Evolutionary conservation across 345 rosid genomes (phyloP), one percentile per base, ranked within the genome.

Genomic region (Xanthoceras sorbifolium): DNA sequence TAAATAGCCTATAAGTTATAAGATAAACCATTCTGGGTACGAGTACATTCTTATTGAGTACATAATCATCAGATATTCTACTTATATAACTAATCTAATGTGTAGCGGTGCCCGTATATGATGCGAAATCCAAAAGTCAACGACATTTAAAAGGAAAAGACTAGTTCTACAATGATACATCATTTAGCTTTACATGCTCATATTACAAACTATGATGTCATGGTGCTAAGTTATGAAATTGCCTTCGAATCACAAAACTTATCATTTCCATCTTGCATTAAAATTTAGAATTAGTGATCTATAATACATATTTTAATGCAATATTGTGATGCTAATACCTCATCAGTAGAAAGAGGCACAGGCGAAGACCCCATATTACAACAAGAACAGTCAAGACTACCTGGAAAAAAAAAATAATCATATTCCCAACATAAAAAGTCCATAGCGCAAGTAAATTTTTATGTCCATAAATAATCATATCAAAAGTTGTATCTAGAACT

Each of bases 311-410:
- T 22, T 44, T 28, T 31, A 20, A 42, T 64, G 63, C 54, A 40
- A 72, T 48, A 78, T 1, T 61, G 77, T 42, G 10, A 55, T 25
- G 69, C 48, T 32, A 68, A 67, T 84, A 94, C 99, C 98, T 90
- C 92, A 93, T 83, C 15, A 93, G 77, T 36, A 95, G 91, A 80
- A 90, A 95, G 61, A 90, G 14, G 75, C 73, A 93, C 64, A 95
- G 86, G 70, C 99, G 97, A 87, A 95, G 87, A 65, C 99, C 94
- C 99, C 99, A 93, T 71, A 85, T 1, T 25, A 90, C 85, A 5
- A 90, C 94, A 61, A 95, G 91, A 57, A 75, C 60, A 69, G 93
- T 95, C 83, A 90, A 83, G 76, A 93, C 84, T 2, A 92, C 83
- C 99, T 95, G 94, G 18, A 34, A 82, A 82, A 42, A 60, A 64